Base-by-base conservation (phyloP, 495 filamentous ascomycete genomes). In the Lichenothelia convexa region DNA sequence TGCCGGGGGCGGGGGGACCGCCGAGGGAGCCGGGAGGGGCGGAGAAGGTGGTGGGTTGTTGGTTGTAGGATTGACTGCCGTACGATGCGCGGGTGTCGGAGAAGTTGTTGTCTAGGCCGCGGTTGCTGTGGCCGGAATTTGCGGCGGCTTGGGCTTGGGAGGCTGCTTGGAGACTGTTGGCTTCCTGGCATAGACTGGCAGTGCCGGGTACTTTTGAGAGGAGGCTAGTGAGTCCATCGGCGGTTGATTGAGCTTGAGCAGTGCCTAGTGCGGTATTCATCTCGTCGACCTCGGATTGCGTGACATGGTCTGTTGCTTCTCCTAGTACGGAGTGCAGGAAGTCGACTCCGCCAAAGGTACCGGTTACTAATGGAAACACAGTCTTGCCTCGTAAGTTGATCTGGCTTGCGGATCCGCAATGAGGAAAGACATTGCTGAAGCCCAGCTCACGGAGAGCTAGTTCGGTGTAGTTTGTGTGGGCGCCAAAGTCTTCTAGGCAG, bases 261-360 rank as follows among this genome's bases (percentile, higher is more conserved):
- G 73, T 61, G 1, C 64, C 60, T 18, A 97, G 70, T 6, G 75
- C 80, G 20, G 67, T 57, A 46, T 94, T 76, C 51, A 94, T 71
- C 50, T 95, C 75, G 31, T 93, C 81, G 34, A 97, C 73, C 56
- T 97, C 89, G 12, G 80, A 80, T 51, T 95, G 89, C 3, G 86
- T 86, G 57, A 97, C 85, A 49, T 93, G 84, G 50, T 97, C 89
- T 15, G 73, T 91, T 17, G 85, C 87, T 53, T 97, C 89, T 23
- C 89, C 89, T 5, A 94, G 64, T n/a, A 97, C 84, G 0, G 82
- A 92, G 55, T 97, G 89, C 49, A 94, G 65, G 56, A 97, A 97
- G 46, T 95, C 89, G 17, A 94, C 87, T 44, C 75, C 84, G 13
- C 89, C 89, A 57, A 97, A 94, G 3, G 86, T 80, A 22, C 84